These are phyloP conservation scores for Aegilops bicornis DNA, from an alignment of 176 grass and related monocot species.

Conservation along the genomic window DNA sequence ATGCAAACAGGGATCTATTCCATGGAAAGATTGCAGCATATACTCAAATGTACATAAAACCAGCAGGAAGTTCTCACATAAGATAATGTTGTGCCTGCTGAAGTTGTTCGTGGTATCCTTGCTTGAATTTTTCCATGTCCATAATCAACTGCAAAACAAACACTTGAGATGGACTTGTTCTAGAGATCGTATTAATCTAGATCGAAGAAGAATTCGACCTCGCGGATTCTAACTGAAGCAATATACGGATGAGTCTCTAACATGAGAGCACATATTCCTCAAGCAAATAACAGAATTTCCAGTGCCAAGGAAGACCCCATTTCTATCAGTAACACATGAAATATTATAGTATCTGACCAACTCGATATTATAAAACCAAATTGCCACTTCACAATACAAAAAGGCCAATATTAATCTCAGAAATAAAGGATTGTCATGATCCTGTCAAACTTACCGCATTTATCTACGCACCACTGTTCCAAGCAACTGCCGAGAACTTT, in stretches of 20 bases:
- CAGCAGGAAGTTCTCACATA: conserved; percentile 45
- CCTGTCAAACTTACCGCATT: conserved; percentile 47
- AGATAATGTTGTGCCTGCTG: conserved; percentile 58
- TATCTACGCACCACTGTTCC: conserved; percentile 72
- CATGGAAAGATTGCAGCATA: conserved; percentile 12
- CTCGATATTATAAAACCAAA: neutral
- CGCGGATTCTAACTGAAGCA: neutral
- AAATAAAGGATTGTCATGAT: conserved; percentile 11
- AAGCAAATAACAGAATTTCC: conserved; percentile 5
- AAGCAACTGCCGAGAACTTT: conserved; percentile 45
- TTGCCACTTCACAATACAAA: neutral
- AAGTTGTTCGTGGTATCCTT: conserved; percentile 55
- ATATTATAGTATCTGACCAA: neutral
- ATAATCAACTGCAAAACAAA: conserved; percentile 63
- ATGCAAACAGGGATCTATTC: conserved; percentile 1
- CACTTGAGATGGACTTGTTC: conserved; percentile 19
- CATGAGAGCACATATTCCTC: neutral
- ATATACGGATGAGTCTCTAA: neutral
- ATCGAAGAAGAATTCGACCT: conserved; percentile 2
- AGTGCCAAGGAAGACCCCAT: neutral
- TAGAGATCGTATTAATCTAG: conserved; percentile 4
- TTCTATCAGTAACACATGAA: neutral
- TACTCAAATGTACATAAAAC: conserved; percentile 4
- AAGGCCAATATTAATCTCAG: neutral
- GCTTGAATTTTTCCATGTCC: conserved; percentile 84